These are phyloP conservation scores for Stereum hirsutum DNA, from an alignment of 1,284 basidiomycete genomes.

Conservation along the genomic window DNA sequence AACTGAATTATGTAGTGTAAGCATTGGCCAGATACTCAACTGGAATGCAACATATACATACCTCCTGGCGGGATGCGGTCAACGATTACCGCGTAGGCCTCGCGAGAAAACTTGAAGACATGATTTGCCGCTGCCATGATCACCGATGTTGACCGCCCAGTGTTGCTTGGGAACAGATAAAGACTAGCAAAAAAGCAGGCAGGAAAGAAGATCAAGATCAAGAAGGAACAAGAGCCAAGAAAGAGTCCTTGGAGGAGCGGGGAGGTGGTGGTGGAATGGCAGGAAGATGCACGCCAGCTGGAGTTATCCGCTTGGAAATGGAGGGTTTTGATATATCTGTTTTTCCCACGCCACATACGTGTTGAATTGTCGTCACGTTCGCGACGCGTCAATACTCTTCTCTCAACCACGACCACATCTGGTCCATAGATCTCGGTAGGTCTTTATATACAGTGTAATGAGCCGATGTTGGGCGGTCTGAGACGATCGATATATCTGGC, in stretches of 20 bases:
- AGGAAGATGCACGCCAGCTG: not conserved
- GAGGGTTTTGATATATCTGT: not conserved
- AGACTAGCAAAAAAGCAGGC: slow-evolving; percentile 13
- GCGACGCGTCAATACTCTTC: too few relatives aligned
- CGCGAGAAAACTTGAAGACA: slow-evolving; percentile 25
- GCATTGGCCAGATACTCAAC: not conserved
- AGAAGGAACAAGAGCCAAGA: not conserved
- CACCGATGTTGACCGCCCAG: slow-evolving; percentile 7
- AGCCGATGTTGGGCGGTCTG: too few relatives aligned
- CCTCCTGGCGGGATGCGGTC: slow-evolving; percentile 33
- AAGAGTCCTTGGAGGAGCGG: not conserved
- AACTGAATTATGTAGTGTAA: slow-evolving; percentile 22
- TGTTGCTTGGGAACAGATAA: slow-evolving; percentile 7
- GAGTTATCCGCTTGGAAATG: not conserved
- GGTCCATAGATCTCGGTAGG: too few relatives aligned
- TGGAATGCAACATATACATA: slow-evolving; percentile 13
- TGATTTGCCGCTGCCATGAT: slow-evolving; percentile 16
- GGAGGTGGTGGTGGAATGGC: not conserved
- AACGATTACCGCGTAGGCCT: slow-evolving; percentile 30
- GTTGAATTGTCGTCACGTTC: not conserved
- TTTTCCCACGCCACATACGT: not conserved
- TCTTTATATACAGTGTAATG: too few relatives aligned
- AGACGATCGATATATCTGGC: too few relatives aligned
- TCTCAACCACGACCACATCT: too few relatives aligned
- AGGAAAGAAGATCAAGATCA: not conserved